phyloP scores from a whole-genome alignment of 2,329 filamentous ascomycete genomes.

The Epichloe bromicola region DNA sequence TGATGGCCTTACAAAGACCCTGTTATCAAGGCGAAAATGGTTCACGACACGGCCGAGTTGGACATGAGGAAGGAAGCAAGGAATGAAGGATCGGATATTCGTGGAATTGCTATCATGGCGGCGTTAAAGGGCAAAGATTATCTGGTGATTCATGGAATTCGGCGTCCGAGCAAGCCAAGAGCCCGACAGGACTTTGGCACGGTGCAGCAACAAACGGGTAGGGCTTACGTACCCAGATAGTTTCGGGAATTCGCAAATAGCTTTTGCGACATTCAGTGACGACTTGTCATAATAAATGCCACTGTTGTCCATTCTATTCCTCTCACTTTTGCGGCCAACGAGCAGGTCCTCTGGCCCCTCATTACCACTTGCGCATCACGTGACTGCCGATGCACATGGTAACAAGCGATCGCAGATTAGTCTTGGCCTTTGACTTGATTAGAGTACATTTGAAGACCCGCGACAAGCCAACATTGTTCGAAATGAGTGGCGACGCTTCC shows the following conservation, averaged over 20 bases:
- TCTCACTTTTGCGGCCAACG: not conserved
- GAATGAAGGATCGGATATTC: not conserved
- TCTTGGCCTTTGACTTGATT: not conserved
- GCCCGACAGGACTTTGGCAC: not conserved
- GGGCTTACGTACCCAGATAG: not conserved
- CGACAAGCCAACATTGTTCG: constrained; percentile 6
- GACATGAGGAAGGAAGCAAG: not conserved
- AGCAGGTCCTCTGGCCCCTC: not conserved
- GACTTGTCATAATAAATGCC: not conserved
- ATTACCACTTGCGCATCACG: not conserved
- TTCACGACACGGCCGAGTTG: not conserved
- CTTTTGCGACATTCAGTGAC: not conserved
- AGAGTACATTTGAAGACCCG: not conserved
- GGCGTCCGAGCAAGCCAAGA: not conserved
- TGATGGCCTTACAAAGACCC: not conserved
- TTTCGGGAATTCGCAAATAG: not conserved
- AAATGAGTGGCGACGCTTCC: constrained; percentile 24
- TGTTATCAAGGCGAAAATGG: not conserved
- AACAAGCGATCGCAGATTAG: not conserved
- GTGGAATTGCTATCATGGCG: not conserved
- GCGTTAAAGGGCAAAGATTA: constrained; percentile 2
- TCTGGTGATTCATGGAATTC: not conserved
- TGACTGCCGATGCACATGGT: not conserved
- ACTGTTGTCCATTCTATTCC: not conserved
- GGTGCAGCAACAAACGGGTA: not conserved